Evolutionary conservation across 108 stramenopile species (phyloP), one percentile per base, ranked within the genome.

Genomic region (Craspedostauros australis): DNA sequence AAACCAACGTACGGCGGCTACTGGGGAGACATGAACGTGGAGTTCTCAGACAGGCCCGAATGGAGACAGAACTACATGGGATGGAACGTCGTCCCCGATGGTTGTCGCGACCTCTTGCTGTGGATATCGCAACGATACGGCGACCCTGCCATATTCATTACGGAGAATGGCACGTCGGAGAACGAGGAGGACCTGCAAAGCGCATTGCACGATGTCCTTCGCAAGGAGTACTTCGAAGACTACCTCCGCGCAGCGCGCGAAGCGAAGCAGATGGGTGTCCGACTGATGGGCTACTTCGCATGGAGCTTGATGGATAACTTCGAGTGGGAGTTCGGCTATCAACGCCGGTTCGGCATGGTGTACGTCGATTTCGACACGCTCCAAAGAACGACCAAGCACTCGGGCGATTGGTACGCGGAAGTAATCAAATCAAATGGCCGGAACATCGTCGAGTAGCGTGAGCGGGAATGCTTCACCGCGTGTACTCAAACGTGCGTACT

Each of bases 251-350:
- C 81, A 20, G 83, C 80, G 57, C 63, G 62, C 26, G 60, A 84
- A 44, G 86, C 91, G 5, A 74, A 86, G 16, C 49, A 64, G 24
- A 43, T 70, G 11, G 94, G 93, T 24, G 91, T 85, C 8, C 62
- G 81, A 23, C 60, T 97, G 20, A 49, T 54, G 20, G 96, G 92
- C n/a, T 97, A 95, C 57, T 97, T 87, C 73, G 91, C 90, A 25
- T 97, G 96, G 96, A 73, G 72, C 46, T 67, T 97, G 27, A 76
- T 97, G 79, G 91, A 94, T 54, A 96, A 95, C 39, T 96, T 94
- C 57, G 96, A 95, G 44, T 96, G 96, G 96, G 70, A 88, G 43
- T 93, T 75, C 54, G 96, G 96, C 15, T 89, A 90, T 54, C 57
- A 59, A 37, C 73, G 73, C 44, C 57, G 93, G 31, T 97, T 97